Evolutionary conservation across 2,329 filamentous ascomycete species (phyloP).

Genomic region (Akanthomyces dipterigenus): DNA sequence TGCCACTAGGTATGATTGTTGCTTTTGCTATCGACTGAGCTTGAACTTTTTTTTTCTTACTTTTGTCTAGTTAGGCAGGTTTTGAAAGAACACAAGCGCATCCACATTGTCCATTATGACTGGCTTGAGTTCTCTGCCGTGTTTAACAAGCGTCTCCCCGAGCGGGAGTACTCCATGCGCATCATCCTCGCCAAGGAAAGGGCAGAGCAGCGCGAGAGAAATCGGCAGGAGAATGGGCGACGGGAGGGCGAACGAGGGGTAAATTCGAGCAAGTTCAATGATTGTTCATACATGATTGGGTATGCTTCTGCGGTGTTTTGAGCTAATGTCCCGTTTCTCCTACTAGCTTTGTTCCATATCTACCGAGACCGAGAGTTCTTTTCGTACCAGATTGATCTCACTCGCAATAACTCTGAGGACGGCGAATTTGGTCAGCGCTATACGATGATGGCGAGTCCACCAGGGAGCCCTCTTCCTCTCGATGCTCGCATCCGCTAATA

Average conservation of each 20-base stretch:
- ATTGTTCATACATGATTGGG: not conserved
- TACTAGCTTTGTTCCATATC: constrained; percentile 44
- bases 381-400: constrained; percentile 55
- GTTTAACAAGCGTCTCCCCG: constrained; percentile 24
- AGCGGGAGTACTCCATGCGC: constrained; percentile 37
- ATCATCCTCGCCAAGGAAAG: constrained; percentile 23
- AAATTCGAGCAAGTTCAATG: constrained; percentile 38
- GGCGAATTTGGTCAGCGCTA: constrained; percentile 52
- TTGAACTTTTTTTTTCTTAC: not conserved
- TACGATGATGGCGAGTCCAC: constrained; percentile 46
- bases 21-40: not conserved
- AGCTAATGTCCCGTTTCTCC: not conserved
- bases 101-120: constrained; percentile 41
- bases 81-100: constrained; percentile 26
- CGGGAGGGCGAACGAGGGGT: constrained; percentile 36
- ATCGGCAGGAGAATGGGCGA: constrained; percentile 31
- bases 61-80: constrained; percentile 29
- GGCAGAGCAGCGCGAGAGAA: constrained; percentile 25
- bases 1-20: constrained; percentile 27
- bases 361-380: constrained; percentile 59
- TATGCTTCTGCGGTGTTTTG: not conserved
- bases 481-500: not conserved
- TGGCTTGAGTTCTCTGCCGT: constrained; percentile 45
- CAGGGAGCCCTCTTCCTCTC: not conserved
- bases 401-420: constrained; percentile 39